Conservation (phyloP, 1,139 yeast species). For the Blastobotrys ciferrii region DNA sequence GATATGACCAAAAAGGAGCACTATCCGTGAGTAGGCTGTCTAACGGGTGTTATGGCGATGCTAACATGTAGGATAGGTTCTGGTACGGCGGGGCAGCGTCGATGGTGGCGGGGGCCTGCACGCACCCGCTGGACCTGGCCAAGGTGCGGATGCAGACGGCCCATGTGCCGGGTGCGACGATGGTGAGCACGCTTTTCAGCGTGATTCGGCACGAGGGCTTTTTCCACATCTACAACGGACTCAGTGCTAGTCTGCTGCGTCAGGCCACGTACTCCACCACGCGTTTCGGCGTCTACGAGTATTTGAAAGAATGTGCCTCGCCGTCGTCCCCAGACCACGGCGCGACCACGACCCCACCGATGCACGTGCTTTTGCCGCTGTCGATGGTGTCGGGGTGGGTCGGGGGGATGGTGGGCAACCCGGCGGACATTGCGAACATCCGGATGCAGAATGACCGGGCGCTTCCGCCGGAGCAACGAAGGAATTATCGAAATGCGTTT, state of each 20-base stretch:
- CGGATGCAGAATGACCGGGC: conserved; percentile 89
- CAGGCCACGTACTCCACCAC: conserved; percentile 89
- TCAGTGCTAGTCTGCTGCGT: conserved; percentile 76
- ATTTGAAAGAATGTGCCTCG: conserved; percentile 55
- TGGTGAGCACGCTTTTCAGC: conserved; percentile 57
- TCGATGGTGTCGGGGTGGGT: conserved; percentile 82
- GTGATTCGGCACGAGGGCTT: conserved; percentile 67
- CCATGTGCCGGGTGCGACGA: conserved; percentile 50
- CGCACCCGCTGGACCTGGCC: conserved; percentile 80
- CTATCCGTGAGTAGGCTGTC: too few relatives aligned
- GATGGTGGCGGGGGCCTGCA: conserved; percentile 42
- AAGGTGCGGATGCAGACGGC: conserved; percentile 83
- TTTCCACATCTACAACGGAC: conserved; percentile 69
- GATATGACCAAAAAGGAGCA: too few relatives aligned
- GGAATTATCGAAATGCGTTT: conserved; percentile 75
- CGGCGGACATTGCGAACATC: conserved; percentile 83
- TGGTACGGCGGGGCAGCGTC: conserved; percentile 56
- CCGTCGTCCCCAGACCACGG: conserved; percentile 37
- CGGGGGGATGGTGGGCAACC: conserved; percentile 86
- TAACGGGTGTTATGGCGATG: too few relatives aligned
- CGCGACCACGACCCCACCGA: conserved; percentile 38
- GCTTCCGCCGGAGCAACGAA: conserved; percentile 59
- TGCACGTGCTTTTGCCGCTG: conserved; percentile 58
- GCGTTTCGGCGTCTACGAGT: conserved; percentile 80
- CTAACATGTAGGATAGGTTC: too few relatives aligned